Evolutionary conservation across 768 basidiomycete species (phyloP), one percentile per base, ranked within the genome.

Genomic region (Boletus insuetus): DNA sequence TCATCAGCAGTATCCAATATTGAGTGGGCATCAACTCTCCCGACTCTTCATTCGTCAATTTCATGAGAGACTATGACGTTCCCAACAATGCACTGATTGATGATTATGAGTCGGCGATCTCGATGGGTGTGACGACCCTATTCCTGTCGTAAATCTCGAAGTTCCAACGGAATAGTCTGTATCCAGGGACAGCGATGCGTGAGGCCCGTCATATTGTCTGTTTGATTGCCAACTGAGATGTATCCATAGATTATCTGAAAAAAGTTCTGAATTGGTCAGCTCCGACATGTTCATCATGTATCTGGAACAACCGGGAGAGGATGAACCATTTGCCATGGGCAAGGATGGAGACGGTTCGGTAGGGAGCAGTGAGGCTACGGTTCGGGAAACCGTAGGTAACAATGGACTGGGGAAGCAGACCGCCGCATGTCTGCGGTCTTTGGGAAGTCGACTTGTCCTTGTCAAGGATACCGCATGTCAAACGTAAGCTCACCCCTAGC

Each of bases 61-160:
- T 68, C 40, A 40, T 45, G 1, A 46, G 46, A 10, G 34, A n/a
- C 24, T 35, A 51, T 14, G 56, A 40, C 17, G 26, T 64, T 19
- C 62, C 56, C 8, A 44, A 38, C n/a, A 20, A 51, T 11, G 11
- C 46, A 24, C n/a, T 3, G 3, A 48, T 63, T 9, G 62, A 58
- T 8, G 66, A 65, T 5, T 67, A 70, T 50, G 70, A 56, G 71
- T 73, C 51, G 73, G 71, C 20, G 71, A 72, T 35, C 63, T 72
- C 4, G 71, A 70, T n/a, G 71, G 65, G 13, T 66, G 67, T 17
- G 70, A 68, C 8, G 66, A 39, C 4, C 17, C 38, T 34, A 1
- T 34, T 13, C 32, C 13, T 34, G 13, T 5, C 32, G 32, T 13
- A 22, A 22, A 22, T 13, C 12, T 2, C 32, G 11, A 10, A 10